Evolutionary conservation across 495 filamentous ascomycete species (phyloP).

Genomic region (Copromyces sp.): DNA sequence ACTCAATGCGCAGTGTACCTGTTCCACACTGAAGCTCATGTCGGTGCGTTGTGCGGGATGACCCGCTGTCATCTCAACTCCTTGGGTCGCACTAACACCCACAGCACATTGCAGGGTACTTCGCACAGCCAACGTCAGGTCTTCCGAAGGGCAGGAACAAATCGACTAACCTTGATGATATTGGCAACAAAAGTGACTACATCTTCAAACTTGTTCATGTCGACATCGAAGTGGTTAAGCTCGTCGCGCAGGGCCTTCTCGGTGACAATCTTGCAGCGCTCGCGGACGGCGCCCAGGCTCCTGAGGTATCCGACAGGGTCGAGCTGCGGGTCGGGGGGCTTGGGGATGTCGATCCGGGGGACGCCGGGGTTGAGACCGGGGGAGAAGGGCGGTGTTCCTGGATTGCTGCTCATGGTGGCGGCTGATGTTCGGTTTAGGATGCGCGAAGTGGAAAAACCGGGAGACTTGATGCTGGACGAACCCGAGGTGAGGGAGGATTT

Average conservation of each 20-base stretch:
- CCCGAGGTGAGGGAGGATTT: slow-evolving; percentile 25
- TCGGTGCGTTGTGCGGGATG: not conserved
- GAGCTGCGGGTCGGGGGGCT: slow-evolving; percentile 76
- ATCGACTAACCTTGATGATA: slow-evolving; percentile 74
- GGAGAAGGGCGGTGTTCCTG: slow-evolving; percentile 33
- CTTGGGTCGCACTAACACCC: slow-evolving; percentile 3
- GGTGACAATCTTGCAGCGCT: slow-evolving; percentile 61
- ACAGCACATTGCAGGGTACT: not conserved
- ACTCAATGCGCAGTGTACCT: not conserved
- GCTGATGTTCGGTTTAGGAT: slow-evolving; percentile 28
- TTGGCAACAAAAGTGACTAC: slow-evolving; percentile 88
- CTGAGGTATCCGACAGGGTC: slow-evolving; percentile 89
- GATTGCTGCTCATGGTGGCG: slow-evolving; percentile 27
- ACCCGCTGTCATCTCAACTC: not conserved
- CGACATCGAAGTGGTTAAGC: slow-evolving; percentile 84
- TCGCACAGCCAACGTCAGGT: not conserved
- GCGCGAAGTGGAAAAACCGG: slow-evolving; percentile 18
- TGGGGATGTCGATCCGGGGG: slow-evolving; percentile 60
- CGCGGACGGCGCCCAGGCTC: slow-evolving; percentile 81
- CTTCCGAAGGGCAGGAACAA: not conserved
- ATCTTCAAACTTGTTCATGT: slow-evolving; percentile 76
- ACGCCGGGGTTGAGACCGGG: slow-evolving; percentile 28
- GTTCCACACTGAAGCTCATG: not conserved
- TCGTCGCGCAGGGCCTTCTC: slow-evolving; percentile 69
- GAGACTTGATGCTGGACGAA: slow-evolving; percentile 25